A percentile compares a stretch with the other conserved stretches of the same genome.
phyloP scores from a whole-genome alignment of 78 protist species.

The Dictyostelium firmibasis region DNA sequence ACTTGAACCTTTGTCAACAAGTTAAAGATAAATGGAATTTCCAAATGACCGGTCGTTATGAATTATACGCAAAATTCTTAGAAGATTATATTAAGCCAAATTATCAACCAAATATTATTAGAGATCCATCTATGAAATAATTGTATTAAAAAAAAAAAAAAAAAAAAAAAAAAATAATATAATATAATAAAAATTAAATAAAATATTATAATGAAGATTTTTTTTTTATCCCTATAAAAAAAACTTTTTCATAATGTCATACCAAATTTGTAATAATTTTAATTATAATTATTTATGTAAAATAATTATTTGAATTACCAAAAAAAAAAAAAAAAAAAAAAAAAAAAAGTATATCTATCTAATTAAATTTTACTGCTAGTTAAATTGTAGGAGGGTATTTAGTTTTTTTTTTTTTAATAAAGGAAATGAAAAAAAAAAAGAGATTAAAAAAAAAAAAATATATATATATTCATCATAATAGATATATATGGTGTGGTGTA shows the following conservation, averaged over 20 bases:
- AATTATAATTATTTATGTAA: not conserved
- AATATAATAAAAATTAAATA: not conserved
- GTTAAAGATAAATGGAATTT: slow-evolving; percentile 95
- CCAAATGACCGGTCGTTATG: slow-evolving; percentile 86
- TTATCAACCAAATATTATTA: slow-evolving; percentile 72
- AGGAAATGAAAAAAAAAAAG: not conserved
- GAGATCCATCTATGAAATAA: slow-evolving; percentile 77
- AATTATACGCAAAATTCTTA: slow-evolving; percentile 74
- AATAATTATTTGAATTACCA: not conserved
- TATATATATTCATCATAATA: not conserved
- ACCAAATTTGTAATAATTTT: not conserved
- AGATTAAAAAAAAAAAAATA: not conserved
- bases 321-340: not conserved
- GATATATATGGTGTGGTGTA: not conserved
- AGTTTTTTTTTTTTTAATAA: not conserved
- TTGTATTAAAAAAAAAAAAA: not conserved
- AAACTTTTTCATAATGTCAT: not conserved
- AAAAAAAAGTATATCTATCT: not conserved
- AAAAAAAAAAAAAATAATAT: not conserved
- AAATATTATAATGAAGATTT: not conserved
- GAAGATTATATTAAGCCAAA: slow-evolving; percentile 70
- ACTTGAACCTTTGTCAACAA: slow-evolving; percentile 93
- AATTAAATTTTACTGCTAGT: not conserved
- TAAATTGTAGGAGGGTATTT: not conserved
- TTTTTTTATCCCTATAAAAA: too few species aligned